These are phyloP conservation scores for Stevia rebaudiana DNA, from an alignment of 140 eudicot species.

Conservation along the genomic window DNA sequence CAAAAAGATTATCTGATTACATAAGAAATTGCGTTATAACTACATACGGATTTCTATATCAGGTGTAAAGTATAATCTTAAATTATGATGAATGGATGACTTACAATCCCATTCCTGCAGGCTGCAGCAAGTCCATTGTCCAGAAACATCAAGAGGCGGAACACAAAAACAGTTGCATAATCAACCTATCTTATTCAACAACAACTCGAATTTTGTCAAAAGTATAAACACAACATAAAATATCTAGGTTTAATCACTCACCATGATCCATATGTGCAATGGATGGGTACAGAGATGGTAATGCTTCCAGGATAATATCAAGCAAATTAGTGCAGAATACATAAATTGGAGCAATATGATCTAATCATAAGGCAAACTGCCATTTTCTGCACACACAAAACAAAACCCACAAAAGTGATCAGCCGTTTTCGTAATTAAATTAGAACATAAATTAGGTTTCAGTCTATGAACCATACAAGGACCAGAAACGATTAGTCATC, in stretches of 20 bases:
- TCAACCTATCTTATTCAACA: constrained; percentile 54
- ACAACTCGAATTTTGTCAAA: too few relatives aligned
- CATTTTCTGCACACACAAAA: too few relatives aligned
- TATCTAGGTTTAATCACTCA: constrained; percentile 30
- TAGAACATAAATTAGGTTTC: too few relatives aligned
- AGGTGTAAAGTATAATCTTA: neutral
- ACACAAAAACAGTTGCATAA: constrained; percentile 73
- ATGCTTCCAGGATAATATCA: too few relatives aligned
- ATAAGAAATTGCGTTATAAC: neutral
- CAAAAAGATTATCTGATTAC: neutral
- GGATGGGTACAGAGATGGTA: constrained; percentile 76
- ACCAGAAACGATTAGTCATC: too few relatives aligned
- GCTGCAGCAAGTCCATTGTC: constrained; percentile 96
- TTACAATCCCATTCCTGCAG: constrained; percentile 99
- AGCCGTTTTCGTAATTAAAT: too few relatives aligned
- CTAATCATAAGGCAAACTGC: too few relatives aligned
- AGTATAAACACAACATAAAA: neutral
- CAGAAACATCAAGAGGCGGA: constrained; percentile 91
- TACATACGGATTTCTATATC: neutral
- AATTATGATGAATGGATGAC: constrained; percentile 13
- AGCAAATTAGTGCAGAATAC: too few relatives aligned
- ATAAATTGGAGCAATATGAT: too few relatives aligned
- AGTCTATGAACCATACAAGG: too few relatives aligned
- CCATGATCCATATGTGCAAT: constrained; percentile 96
- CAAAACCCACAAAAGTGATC: too few relatives aligned